Evolutionary conservation across 805 yeast species (phyloP).

Genomic region (Schwanniomyces polymorphus): DNA sequence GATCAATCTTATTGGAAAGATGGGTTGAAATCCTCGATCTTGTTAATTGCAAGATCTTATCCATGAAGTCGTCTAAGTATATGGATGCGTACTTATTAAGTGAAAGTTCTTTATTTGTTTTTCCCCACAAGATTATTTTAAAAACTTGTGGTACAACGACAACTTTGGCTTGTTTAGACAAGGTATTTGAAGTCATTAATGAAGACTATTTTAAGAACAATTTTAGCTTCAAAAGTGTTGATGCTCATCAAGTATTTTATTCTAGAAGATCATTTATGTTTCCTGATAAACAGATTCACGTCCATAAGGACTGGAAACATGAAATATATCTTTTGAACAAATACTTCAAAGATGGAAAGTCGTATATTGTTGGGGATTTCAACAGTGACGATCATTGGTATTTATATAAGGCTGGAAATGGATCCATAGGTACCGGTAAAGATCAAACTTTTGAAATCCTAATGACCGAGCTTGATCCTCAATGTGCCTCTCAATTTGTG

Average conservation of each 20-base stretch:
- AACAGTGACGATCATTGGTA: constrained; percentile 88
- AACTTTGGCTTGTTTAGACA: constrained; percentile 72
- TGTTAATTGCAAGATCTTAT: constrained; percentile 86
- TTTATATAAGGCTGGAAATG: constrained; percentile 63
- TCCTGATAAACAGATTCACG: constrained; percentile 77
- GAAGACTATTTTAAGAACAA: constrained; percentile 21
- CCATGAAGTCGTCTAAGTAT: constrained; percentile 63
- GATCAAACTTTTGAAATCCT: constrained; percentile 86
- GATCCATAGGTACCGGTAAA: constrained; percentile 9
- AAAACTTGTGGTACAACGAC: constrained; percentile 98
- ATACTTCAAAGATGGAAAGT: constrained; percentile 60
- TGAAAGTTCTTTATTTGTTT: constrained; percentile 89
- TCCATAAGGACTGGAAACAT: constrained; percentile 82
- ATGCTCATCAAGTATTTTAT: constrained; percentile 73
- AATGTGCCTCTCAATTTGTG: constrained; percentile 57
- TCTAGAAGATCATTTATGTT: constrained; percentile 92
- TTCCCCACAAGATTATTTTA: constrained; percentile 77
- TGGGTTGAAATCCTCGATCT: constrained; percentile 76
- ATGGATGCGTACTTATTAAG: constrained; percentile 85
- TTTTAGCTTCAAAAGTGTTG: constrained; percentile 22
- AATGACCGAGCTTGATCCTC: constrained; percentile 79
- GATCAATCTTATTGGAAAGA: constrained; percentile 61
- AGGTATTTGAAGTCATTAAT: constrained; percentile 49
- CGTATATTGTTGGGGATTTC: constrained; percentile 75
- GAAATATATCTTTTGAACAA: constrained; percentile 72